These are phyloP conservation scores for Prunus salicina DNA, from an alignment of 306 rosid species.

Conservation along the genomic window DNA sequence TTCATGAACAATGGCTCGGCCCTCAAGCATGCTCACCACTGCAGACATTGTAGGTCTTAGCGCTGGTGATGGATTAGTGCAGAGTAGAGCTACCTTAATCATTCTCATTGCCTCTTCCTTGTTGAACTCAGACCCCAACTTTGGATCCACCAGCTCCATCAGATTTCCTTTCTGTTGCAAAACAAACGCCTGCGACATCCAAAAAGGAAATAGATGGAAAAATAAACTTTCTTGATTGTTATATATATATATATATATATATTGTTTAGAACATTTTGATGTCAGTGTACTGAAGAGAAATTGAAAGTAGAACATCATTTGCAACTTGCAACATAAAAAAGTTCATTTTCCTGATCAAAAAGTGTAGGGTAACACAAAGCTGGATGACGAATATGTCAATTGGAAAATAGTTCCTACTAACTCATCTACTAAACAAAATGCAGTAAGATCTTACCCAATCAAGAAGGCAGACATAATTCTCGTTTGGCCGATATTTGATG, in stretches of 20 bases:
- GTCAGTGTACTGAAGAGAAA: not conserved
- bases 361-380: not conserved
- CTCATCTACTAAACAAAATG: not conserved
- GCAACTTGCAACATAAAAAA: not conserved
- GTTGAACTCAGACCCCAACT: conserved; percentile 39
- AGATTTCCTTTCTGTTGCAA: conserved; percentile 30
- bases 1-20: conserved; percentile 36
- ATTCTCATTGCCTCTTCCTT: conserved; percentile 39
- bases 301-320: too few relatives aligned
- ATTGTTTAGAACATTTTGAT: not conserved
- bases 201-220: not conserved
- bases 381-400: not conserved
- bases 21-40: conserved; percentile 69
- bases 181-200: conserved; percentile 24
- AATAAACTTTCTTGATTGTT: not conserved
- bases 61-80: conserved; percentile 48
- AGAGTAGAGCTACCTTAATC: conserved; percentile 55
- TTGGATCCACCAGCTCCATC: conserved; percentile 50
- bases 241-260: not conserved
- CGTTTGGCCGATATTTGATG: conserved; percentile 36
- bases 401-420: not conserved
- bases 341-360: not conserved
- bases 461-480: conserved; percentile 53
- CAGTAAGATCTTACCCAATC: conserved; percentile 44
- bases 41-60: conserved; percentile 60